These are phyloP conservation scores for Acanthamoeba lenticulata DNA, from an alignment of 208 protist species.

Conservation along the genomic window DNA sequence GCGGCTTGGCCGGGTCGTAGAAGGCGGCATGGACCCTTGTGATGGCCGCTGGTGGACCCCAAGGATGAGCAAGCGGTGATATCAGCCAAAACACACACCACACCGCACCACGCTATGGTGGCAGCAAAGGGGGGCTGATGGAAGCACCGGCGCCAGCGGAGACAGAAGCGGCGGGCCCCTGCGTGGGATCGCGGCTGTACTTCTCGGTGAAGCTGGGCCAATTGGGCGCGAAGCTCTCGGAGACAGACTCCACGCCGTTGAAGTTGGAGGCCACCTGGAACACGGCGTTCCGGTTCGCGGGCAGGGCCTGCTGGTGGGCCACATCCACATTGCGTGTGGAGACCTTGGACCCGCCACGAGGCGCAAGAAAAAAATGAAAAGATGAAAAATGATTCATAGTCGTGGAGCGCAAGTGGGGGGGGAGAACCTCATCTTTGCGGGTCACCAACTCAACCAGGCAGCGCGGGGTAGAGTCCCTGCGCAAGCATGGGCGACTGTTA, in stretches of 20 bases:
- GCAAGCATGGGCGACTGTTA: no score
- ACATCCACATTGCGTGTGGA: slow-evolving; percentile 61
- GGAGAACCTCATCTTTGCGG: no score
- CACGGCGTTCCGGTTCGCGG: slow-evolving; percentile 9
- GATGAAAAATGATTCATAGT: no score
- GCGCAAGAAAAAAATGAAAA: no score
- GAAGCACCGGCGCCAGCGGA: slow-evolving; percentile 38
- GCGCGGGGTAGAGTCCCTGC: no score
- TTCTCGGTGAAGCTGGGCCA: slow-evolving; percentile 61
- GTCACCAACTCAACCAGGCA: no score
- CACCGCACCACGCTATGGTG: neutral
- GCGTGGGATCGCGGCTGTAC: slow-evolving; percentile 31
- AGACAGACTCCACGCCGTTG: slow-evolving; percentile 65
- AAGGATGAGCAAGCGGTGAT: no score
- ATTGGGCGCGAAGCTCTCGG: slow-evolving; percentile 14
- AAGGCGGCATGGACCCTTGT: slow-evolving; percentile 55
- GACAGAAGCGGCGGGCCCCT: slow-evolving; percentile 56
- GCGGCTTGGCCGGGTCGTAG: neutral
- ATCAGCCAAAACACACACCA: neutral
- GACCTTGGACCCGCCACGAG: no score
- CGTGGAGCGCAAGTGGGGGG: no score
- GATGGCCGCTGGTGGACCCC: slow-evolving; percentile 54
- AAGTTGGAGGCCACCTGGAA: slow-evolving; percentile 72
- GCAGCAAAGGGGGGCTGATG: neutral
- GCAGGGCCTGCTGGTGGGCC: slow-evolving; percentile 31